Base-by-base conservation (phyloP, 345 rosid species). In the Euphorbia tirucalli region DNA sequence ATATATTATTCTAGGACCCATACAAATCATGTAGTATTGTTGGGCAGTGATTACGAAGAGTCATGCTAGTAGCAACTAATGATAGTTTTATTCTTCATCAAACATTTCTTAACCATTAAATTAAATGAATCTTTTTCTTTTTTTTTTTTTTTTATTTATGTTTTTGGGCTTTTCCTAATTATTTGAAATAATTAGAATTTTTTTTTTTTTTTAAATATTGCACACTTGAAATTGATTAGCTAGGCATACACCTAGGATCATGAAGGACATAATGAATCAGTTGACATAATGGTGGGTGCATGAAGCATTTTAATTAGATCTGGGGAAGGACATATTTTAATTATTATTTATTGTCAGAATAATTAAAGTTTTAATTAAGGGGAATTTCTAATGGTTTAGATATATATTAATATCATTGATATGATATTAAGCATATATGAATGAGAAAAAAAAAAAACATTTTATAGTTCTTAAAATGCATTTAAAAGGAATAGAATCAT, bases 1-100 rank as follows among this genome's bases (percentile, higher is more conserved):
- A 37, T 14, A 3, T n/a, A n/a, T n/a, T n/a, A 68, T 58, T 5
- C 2, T 63, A 18, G 78, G 73, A 70, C 75, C 77, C 75, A 70
- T 77, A n/a, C 5, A 56, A 65, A 65, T 74, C 46, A 56, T 46
- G 37, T 74, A 61, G 61, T 60, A n/a, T 37, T 66, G 37, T 61
- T 48, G 48, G 16, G 56, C 55, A 31, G 39, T 77, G 64, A 80
- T 69, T 69, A 56, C 72, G 1, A 52, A 27, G 19, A 59, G 54
- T 48, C 74, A 67, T 39, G 77, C 75, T 73, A 39, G 54, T 32
- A 48, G 46, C 48, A 60, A 61, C 63, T 52, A 66, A 74, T 66
- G 68, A 61, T 70, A 73, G 18, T 46, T 30, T 21, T 65, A 62
- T 31, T 59, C 52, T 50, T 56, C 30, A 72, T 16, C 30, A 56